Evolutionary conservation across 768 basidiomycete genomes (phyloP).

Genomic region (Amanita pseudoporphyria): DNA sequence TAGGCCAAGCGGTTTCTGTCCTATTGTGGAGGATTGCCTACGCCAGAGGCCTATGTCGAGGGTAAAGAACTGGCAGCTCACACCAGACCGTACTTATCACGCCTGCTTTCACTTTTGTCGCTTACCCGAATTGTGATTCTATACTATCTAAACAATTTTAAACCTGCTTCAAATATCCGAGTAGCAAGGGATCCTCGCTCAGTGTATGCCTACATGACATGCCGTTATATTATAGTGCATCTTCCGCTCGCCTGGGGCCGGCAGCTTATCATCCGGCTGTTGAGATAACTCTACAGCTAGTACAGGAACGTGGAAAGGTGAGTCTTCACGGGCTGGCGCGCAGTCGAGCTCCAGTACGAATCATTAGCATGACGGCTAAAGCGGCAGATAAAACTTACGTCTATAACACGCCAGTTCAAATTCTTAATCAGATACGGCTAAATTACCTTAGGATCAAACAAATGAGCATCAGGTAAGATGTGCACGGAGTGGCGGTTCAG

Average conservation of each 20-base stretch:
- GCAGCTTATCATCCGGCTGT: constrained; percentile 8
- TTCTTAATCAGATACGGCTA: constrained; percentile 28
- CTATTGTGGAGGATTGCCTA: constrained; percentile 94
- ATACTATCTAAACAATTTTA: constrained; percentile 87
- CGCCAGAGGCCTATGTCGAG: constrained; percentile 78
- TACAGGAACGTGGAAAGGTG: constrained; percentile 12
- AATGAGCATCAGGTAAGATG: constrained; percentile 18
- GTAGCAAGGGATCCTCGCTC: background rate
- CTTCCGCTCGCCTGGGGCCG: background rate
- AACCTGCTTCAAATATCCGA: too few relatives aligned
- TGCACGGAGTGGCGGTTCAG: constrained; percentile 25
- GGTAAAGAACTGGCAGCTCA: constrained; percentile 69
- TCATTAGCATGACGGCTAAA: background rate
- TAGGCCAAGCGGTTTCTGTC: constrained; percentile 90
- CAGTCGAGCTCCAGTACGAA: background rate
- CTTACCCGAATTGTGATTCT: too few relatives aligned
- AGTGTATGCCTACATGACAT: background rate
- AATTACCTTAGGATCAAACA: constrained; percentile 27
- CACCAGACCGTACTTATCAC: constrained; percentile 93
- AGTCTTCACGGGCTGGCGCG: constrained; percentile 4
- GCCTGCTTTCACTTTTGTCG: too few relatives aligned
- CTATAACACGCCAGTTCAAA: constrained; percentile 32
- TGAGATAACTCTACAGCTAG: constrained; percentile 8
- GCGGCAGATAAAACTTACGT: constrained; percentile 17
- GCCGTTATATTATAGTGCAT: background rate